Base-by-base conservation (phyloP, 495 filamentous ascomycete species). In the Xylaria acuta region DNA sequence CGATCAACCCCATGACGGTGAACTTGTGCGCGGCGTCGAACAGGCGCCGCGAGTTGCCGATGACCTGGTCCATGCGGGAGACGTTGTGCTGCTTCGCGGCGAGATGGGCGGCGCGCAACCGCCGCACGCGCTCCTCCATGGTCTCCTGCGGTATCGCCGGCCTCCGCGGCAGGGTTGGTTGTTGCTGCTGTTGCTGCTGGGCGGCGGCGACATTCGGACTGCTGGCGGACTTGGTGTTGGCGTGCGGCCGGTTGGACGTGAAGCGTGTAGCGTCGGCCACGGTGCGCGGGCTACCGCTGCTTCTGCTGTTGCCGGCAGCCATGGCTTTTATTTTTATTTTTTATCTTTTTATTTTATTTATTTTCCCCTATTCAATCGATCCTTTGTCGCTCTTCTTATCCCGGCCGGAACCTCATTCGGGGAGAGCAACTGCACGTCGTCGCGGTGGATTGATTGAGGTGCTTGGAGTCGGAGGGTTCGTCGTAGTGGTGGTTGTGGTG, bases 231-330 rank as follows among this genome's bases (percentile, higher is more conserved):
- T 93, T 92, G 74, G 92, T 90, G 81, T 87, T 88, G 73, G 93
- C 94, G 85, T 97, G 94, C 20, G 94, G 95, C 64, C 91, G 92
- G 51, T 93, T 97, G 40, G 95, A 89, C 64, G 95, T 98, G 87
- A 99, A 99, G 72, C 95, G 90, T 79, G 96, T 99, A 71, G 96
- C 94, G 84, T 98, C 96, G 74, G 90, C 90, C 79, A 94, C 91
- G 82, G 93, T 95, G 81, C 95, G 95, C 75, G 94, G 89, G 89
- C 94, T 93, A 73, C 54, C n/a, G 25, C 45, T 47, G 41, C 41
- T 43, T 12, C 41, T 18, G 45, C 69, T 54, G 18, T 36, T 56
- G 41, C 64, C n/a, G 64, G 71, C 64, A 12, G 51, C 40, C 63
- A 66, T 67, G 40, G 6, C 20, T 30, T 6, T n/a, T n/a, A n/a